These are phyloP conservation scores for Graphiopsis chlorocephala DNA, from an alignment of 2,329 filamentous ascomycete genomes.

Conservation along the genomic window DNA sequence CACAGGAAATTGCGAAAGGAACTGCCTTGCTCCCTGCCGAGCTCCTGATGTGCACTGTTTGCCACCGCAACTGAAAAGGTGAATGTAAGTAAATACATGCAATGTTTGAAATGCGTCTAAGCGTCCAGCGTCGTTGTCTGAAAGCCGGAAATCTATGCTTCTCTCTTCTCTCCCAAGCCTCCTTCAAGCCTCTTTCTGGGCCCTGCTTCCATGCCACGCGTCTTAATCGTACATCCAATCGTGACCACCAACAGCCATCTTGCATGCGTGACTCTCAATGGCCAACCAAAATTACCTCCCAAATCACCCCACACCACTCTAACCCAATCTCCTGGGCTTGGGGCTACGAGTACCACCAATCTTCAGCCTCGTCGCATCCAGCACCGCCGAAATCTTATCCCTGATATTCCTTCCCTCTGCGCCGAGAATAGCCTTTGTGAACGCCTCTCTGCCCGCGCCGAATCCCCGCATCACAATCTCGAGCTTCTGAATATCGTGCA, in stretches of 20 bases:
- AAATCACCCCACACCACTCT: not conserved
- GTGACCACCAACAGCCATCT: not conserved
- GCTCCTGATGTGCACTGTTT: not conserved
- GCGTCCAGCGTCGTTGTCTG: not conserved
- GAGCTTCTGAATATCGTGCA: constrained; percentile 70
- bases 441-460: constrained; percentile 81
- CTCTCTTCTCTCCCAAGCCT: not conserved
- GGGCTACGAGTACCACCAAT: constrained; percentile 90
- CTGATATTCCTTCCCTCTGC: constrained; percentile 76
- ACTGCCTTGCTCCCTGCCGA: not conserved
- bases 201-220: not conserved
- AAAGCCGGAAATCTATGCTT: not conserved
- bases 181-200: not conserved
- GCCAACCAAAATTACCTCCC: not conserved
- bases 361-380: constrained; percentile 82
- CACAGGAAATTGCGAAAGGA: too few relatives aligned
- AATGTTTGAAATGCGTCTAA: not conserved
- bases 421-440: constrained; percentile 83
- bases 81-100: not conserved
- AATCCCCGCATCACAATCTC: constrained; percentile 85
- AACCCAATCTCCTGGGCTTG: constrained; percentile 77
- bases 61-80: not conserved
- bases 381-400: constrained; percentile 71
- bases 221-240: not conserved
- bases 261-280: not conserved